Evolutionary conservation across 208 protist genomes (phyloP).

Genomic region (Crithidia sp.): DNA sequence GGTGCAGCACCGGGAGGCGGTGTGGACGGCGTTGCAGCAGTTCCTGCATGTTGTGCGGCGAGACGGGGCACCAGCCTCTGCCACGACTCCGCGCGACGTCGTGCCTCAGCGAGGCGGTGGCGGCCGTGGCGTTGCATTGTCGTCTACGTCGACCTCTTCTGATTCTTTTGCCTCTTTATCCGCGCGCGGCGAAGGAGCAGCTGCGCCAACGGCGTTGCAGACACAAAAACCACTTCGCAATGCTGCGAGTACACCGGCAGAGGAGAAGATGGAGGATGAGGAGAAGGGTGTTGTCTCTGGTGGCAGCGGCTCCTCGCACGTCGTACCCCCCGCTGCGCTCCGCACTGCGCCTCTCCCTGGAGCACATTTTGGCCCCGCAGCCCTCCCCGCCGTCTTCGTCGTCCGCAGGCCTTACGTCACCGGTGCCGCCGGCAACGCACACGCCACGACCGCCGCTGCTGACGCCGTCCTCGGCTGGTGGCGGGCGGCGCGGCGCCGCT

Average conservation of each 20-base stretch:
- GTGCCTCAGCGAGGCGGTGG: too few relatives aligned
- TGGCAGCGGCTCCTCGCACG: background rate
- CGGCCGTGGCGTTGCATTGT: too few relatives aligned
- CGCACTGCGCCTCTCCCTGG: conserved; percentile 4
- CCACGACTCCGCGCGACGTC: background rate
- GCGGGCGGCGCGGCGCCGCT: background rate
- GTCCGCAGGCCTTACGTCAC: background rate
- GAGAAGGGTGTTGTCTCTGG: too few relatives aligned
- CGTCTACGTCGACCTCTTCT: too few relatives aligned
- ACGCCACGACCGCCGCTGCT: conserved; percentile 18
- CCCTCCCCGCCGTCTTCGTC: background rate
- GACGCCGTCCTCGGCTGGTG: background rate
- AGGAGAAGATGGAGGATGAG: too few relatives aligned
- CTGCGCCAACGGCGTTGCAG: too few relatives aligned
- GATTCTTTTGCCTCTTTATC: too few relatives aligned
- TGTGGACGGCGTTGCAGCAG: conserved; percentile 34
- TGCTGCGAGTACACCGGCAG: too few relatives aligned
- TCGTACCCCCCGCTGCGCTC: background rate
- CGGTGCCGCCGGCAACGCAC: background rate
- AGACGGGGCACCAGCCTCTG: background rate
- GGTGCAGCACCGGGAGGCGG: conserved; percentile 30
- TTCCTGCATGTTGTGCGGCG: conserved; percentile 23
- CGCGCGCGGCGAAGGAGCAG: too few relatives aligned
- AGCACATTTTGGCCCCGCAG: background rate
- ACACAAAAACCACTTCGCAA: too few relatives aligned